Evolutionary conservation across 2,329 filamentous ascomycete genomes (phyloP).

Genomic region (Didymella glomerata): DNA sequence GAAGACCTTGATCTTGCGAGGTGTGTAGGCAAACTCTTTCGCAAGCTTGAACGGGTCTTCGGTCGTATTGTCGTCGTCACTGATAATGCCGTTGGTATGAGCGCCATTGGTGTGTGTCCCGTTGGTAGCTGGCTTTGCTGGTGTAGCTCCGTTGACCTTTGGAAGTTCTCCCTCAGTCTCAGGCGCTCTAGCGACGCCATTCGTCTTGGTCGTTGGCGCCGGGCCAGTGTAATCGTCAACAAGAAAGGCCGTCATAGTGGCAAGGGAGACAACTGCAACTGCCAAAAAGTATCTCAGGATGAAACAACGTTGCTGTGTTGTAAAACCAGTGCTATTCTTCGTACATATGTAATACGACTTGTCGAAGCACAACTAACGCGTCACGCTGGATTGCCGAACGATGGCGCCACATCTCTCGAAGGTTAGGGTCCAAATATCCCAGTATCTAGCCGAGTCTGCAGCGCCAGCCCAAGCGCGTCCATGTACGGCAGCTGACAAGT

Average conservation of each 20-base stretch:
- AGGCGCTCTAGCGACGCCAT: background rate
- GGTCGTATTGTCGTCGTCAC: background rate
- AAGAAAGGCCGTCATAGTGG: background rate
- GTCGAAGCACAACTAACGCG: background rate
- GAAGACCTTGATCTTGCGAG: constrained; percentile 32
- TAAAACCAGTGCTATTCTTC: background rate
- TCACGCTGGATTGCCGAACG: background rate
- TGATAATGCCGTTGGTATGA: background rate
- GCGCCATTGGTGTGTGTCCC: background rate
- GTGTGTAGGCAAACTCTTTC: constrained; percentile 30
- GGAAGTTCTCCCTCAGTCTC: background rate
- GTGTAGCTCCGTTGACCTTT: background rate
- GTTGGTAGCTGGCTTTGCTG: background rate
- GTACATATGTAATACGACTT: background rate
- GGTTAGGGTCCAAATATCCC: background rate
- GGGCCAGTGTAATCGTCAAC: background rate
- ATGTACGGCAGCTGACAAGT: background rate
- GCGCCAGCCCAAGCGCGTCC: background rate
- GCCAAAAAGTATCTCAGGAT: background rate
- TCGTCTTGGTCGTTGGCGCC: background rate
- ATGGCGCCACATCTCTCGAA: background rate
- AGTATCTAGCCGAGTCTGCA: background rate
- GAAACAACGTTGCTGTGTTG: background rate
- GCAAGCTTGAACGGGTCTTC: constrained; percentile 32
- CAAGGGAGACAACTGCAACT: background rate